Conservation (phyloP, 352 stramenopile species). For the Phytophthora citricola region DNA sequence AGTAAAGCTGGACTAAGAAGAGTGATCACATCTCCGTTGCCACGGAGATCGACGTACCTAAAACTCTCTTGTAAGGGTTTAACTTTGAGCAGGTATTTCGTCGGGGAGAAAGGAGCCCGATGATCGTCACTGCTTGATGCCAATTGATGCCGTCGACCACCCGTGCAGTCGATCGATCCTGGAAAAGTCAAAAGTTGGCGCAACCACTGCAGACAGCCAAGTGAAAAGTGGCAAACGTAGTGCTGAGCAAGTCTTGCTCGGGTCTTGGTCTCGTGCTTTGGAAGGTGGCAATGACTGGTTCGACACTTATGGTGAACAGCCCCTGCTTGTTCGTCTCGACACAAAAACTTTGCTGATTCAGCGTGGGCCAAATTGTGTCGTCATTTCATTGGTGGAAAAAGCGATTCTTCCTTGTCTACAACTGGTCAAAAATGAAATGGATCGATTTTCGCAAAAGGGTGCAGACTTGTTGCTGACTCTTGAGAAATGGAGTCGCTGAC, state of each 20-base stretch:
- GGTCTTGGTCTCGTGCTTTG: constrained; percentile 17
- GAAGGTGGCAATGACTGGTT: constrained; percentile 26
- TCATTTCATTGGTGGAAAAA: constrained; percentile 31
- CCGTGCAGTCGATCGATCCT: constrained; percentile 21
- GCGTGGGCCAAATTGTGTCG: constrained; percentile 25
- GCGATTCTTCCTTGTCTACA: not conserved
- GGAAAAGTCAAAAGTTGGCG: constrained; percentile 31
- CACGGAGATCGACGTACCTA: constrained; percentile 10
- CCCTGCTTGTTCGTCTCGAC: constrained; percentile 23
- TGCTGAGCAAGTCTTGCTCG: constrained; percentile 20
- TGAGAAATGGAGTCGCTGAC: constrained; percentile 78
- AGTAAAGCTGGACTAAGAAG: constrained; percentile 29
- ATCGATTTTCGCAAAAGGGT: constrained; percentile 26
- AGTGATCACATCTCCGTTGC: constrained; percentile 11
- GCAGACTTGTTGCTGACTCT: constrained; percentile 28
- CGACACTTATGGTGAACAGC: constrained; percentile 12
- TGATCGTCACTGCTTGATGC: constrained; percentile 11
- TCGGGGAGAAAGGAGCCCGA: not conserved
- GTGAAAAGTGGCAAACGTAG: constrained; percentile 4
- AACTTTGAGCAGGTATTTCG: constrained; percentile 1
- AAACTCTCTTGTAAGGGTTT: not conserved
- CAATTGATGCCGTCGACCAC: constrained; percentile 31
- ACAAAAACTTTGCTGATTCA: constrained; percentile 26
- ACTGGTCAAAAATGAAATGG: constrained; percentile 25
- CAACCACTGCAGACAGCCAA: constrained; percentile 2